Percentiles rank a stretch among this genome's conserved stretches.
These are phyloP conservation scores for Rhodamnia rubescens DNA, from an alignment of 345 rosid species.

Conservation along the genomic window DNA sequence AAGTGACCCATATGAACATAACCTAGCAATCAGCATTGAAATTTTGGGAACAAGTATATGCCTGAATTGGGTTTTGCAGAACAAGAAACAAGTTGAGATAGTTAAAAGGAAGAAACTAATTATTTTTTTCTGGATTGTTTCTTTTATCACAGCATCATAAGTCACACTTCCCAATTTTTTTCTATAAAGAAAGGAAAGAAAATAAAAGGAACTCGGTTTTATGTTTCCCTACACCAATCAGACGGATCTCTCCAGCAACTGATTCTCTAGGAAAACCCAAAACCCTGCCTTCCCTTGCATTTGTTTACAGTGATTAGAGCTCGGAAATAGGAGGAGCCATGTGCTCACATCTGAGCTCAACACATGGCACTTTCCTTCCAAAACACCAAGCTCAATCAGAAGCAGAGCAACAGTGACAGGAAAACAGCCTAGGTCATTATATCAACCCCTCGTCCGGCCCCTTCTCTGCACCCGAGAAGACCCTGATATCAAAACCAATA, in stretches of 20 bases:
- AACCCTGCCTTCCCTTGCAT: slow-evolving; percentile 11
- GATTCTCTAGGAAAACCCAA: slow-evolving; percentile 31
- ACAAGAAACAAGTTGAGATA: not conserved
- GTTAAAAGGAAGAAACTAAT: not conserved
- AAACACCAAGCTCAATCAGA: not conserved
- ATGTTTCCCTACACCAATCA: slow-evolving; percentile 9
- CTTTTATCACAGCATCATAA: not conserved
- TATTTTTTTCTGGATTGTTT: not conserved
- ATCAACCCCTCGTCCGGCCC: not conserved
- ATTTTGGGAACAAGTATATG: not conserved
- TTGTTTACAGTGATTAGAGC: slow-evolving; percentile 21
- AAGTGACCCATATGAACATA: not conserved
- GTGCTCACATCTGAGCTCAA: slow-evolving; percentile 46
- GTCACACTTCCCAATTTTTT: not conserved
- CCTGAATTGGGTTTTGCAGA: not conserved
- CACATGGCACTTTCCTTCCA: slow-evolving; percentile 22
- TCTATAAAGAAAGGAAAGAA: not conserved
- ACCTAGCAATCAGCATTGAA: not conserved
- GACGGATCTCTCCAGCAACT: slow-evolving; percentile 11
- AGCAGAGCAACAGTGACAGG: not conserved
- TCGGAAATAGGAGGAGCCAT: slow-evolving; percentile 45
- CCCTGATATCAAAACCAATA: not conserved
- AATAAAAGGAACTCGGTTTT: slow-evolving; percentile 2
- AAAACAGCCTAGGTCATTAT: not conserved
- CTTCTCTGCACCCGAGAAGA: not conserved